phyloP scores from a whole-genome alignment of 2,329 filamentous ascomycete genomes.

The Ophidiomyces ophidiicola region DNA sequence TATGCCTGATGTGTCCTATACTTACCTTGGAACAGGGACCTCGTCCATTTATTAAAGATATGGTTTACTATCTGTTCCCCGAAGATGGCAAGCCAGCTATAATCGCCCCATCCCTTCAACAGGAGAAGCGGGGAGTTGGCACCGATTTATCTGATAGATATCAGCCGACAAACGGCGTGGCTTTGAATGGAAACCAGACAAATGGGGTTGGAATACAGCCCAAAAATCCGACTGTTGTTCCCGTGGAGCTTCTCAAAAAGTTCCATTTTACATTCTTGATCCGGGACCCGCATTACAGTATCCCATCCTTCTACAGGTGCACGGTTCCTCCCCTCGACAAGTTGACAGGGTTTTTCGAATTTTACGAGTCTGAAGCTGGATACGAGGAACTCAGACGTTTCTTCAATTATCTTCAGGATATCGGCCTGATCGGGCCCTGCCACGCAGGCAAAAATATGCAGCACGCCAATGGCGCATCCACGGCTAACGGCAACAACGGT shows the following conservation, averaged over 20 bases:
- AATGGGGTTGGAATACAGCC: conserved; percentile 46
- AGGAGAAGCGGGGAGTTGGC: conserved; percentile 48
- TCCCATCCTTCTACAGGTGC: conserved; percentile 91
- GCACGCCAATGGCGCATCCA: conserved; percentile 24
- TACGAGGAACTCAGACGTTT: conserved; percentile 77
- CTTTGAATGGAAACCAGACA: conserved; percentile 34
- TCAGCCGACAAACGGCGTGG: conserved; percentile 20
- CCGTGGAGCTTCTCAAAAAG: conserved; percentile 55
- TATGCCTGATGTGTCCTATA: conserved; percentile 18
- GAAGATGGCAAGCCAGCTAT: conserved; percentile 54
- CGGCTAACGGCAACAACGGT: conserved; percentile 19
- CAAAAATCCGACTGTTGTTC: conserved; percentile 75
- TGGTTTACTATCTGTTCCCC: conserved; percentile 80
- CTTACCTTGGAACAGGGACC: conserved; percentile 54
- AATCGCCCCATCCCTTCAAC: conserved; percentile 64
- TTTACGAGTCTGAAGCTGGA: conserved; percentile 78
- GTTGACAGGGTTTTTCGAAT: conserved; percentile 73
- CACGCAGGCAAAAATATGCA: conserved; percentile 34
- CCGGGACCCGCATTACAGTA: conserved; percentile 80
- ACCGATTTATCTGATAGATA: conserved; percentile 28
- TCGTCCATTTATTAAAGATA: conserved; percentile 96
- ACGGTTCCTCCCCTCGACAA: conserved; percentile 74
- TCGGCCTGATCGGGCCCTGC: conserved; percentile 58
- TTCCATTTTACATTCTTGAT: conserved; percentile 97
- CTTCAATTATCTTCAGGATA: conserved; percentile 68